phyloP scores from a whole-genome alignment of 306 rosid species.

The Prunus kanzakura region DNA sequence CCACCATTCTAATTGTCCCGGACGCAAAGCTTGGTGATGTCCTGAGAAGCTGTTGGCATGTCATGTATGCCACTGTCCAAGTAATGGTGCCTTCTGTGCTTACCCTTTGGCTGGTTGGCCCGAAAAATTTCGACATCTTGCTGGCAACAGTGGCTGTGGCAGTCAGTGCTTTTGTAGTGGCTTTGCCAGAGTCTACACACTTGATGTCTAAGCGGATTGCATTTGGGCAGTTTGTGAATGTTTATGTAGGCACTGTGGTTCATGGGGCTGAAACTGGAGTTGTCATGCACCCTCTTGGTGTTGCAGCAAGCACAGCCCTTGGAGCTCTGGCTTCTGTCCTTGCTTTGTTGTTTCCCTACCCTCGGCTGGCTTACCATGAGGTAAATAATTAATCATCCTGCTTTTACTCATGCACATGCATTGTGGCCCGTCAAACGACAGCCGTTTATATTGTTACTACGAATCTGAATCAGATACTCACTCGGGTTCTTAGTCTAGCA shows the following conservation, averaged over 20 bases:
- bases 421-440: background rate
- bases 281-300: slow-evolving; percentile 46
- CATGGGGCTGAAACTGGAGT: slow-evolving; percentile 36
- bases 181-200: slow-evolving; percentile 52
- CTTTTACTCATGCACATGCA: background rate
- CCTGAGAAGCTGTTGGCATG: slow-evolving; percentile 54
- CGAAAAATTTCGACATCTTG: slow-evolving; percentile 19
- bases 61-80: slow-evolving; percentile 41
- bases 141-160: slow-evolving; percentile 45
- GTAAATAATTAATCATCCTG: slow-evolving; percentile 10
- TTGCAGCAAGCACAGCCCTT: slow-evolving; percentile 50
- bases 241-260: slow-evolving; percentile 56
- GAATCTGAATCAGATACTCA: too few species aligned
- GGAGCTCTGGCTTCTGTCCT: slow-evolving; percentile 74
- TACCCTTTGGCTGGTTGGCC: slow-evolving; percentile 48
- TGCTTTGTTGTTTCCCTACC: slow-evolving; percentile 64
- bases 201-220: slow-evolving; percentile 66
- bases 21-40: slow-evolving; percentile 71
- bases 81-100: slow-evolving; percentile 34
- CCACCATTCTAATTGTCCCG: slow-evolving; percentile 53
- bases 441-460: too few species aligned
- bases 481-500: too few species aligned
- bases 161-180: slow-evolving; percentile 41
- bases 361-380: slow-evolving; percentile 48
- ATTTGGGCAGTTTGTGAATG: slow-evolving; percentile 68